Base-by-base conservation (phyloP, 139 green algal genomes). In the Micractinium sp. region DNA sequence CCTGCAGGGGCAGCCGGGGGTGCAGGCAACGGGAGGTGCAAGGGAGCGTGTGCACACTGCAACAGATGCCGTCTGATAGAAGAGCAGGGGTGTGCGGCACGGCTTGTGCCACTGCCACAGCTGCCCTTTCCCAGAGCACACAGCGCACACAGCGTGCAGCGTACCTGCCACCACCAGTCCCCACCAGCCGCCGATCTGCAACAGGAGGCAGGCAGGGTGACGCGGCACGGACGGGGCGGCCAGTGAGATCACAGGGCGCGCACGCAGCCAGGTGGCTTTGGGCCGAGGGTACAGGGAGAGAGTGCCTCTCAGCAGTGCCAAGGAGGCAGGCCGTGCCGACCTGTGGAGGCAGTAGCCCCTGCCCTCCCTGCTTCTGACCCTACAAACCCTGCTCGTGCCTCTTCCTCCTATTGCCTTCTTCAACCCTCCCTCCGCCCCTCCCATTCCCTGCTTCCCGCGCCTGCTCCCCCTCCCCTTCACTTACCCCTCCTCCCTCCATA, bases 161-260 rank as follows among this genome's bases (percentile, higher is more conserved):
- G 77, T n/a, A 86, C 81, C 81, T 2, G 83, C 87, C 67, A 90
- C 87, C 41, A 90, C 47, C 31, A 90, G 67, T 53, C 87, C 87
- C 81, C 81, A 88, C 88, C 88, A 91, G 29, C 88, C 88, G 0
- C 29, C 88, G 56, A 85, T 41, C n/a, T 77, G 86, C 73, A n/a
- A n/a, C n/a, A n/a, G n/a, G n/a, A n/a, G n/a, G n/a, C n/a, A 76
- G 41, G 27, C 12, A 13, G 9, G 35, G 60, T 2, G 15, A 1
- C 12, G 35, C 27, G 13, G 39, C 3, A 13, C 13, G 2, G 39
- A 33, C 14, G 71, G 25, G 77, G 23, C 0, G 12, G 66, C 66
- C 66, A 73, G 66, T 29, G 23, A 3, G 25, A 29, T 27, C 66
- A 73, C n/a, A n/a, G n/a, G n/a, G n/a, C n/a, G n/a, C n/a, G n/a